Percentiles rank a stretch among this genome's conserved stretches.
phyloP scores from a whole-genome alignment of 164 flowering plant genomes.

The Berberis vulgaris region DNA sequence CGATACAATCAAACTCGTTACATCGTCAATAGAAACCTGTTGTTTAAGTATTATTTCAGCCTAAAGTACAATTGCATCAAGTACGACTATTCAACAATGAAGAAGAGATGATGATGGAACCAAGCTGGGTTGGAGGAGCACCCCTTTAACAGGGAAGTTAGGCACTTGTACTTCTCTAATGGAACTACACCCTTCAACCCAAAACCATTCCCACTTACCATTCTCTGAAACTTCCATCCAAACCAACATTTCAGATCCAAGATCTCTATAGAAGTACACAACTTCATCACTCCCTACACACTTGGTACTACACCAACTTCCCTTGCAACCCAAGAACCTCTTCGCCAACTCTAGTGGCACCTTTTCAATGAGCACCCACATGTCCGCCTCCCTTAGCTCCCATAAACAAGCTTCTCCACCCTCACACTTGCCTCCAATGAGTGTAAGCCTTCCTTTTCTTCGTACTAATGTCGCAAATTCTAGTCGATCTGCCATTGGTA shows the following conservation, averaged over 20 bases:
- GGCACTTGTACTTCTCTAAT: slow-evolving; percentile 22
- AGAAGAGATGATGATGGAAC: slow-evolving; percentile 4
- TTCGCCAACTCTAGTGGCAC: slow-evolving; percentile 39
- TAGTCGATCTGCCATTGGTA: slow-evolving; percentile 44
- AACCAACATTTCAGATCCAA: slow-evolving; percentile 43
- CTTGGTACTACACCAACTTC: slow-evolving; percentile 36
- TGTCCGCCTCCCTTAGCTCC: slow-evolving; percentile 38
- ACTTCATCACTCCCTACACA: slow-evolving; percentile 42
- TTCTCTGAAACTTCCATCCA: slow-evolving; percentile 30
- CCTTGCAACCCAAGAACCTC: slow-evolving; percentile 25
- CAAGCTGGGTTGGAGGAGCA: slow-evolving; percentile 38
- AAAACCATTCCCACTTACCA: slow-evolving; percentile 44
- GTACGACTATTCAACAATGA: not conserved
- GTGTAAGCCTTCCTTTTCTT: slow-evolving; percentile 27
- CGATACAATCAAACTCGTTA: too few species aligned
- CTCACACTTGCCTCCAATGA: slow-evolving; percentile 39
- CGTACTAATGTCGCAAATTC: slow-evolving; percentile 43
- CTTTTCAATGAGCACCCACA: slow-evolving; percentile 32
- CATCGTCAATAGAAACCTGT: too few species aligned
- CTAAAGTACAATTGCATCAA: too few species aligned
- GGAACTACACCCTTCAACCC: slow-evolving; percentile 46
- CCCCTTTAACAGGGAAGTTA: slow-evolving; percentile 33
- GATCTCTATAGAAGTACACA: slow-evolving; percentile 41
- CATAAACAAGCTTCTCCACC: slow-evolving; percentile 32
- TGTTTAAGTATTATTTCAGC: too few species aligned